Evolutionary conservation across 495 filamentous ascomycete species (phyloP).

Genomic region (Penicillium chermesinum): DNA sequence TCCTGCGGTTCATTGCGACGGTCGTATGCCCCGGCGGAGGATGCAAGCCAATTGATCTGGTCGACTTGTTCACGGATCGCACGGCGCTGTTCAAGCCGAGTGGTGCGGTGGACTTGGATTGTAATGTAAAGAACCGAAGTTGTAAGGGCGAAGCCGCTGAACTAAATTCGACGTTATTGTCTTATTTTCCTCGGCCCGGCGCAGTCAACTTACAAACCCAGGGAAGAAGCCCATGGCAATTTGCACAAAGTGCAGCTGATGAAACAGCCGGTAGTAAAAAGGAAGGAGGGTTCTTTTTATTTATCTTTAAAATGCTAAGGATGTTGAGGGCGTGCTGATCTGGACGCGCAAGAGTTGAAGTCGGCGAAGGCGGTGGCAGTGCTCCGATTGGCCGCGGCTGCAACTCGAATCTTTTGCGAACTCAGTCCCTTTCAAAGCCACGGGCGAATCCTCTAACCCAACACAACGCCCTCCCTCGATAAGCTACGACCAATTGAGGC

Average conservation of each 20-base stretch:
- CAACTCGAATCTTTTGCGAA: conserved; percentile 38
- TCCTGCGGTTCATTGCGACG: conserved; percentile 31
- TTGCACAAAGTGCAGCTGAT: too few species aligned
- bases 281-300: neutral
- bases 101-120: conserved; percentile 65
- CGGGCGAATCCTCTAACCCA: neutral
- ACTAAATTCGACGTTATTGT: conserved; percentile 21
- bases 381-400: conserved; percentile 40
- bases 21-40: conserved; percentile 43
- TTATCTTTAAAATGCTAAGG: neutral
- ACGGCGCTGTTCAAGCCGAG: conserved; percentile 63
- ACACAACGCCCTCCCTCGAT: neutral
- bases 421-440: conserved; percentile 11
- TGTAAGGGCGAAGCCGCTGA: conserved; percentile 83
- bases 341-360: conserved; percentile 8
- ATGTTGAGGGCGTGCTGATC: neutral
- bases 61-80: conserved; percentile 66
- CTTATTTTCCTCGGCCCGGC: neutral
- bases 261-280: neutral
- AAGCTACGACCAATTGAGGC: conserved; percentile 2
- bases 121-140: conserved; percentile 76
- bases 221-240: conserved; percentile 67
- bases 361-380: conserved; percentile 26
- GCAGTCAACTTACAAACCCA: conserved; percentile 67
- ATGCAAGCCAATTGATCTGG: conserved; percentile 51